A percentile compares a stretch with the other conserved stretches of the same genome.
These are phyloP conservation scores for Bacidia rubella DNA, from an alignment of 495 filamentous ascomycete species.

Conservation along the genomic window DNA sequence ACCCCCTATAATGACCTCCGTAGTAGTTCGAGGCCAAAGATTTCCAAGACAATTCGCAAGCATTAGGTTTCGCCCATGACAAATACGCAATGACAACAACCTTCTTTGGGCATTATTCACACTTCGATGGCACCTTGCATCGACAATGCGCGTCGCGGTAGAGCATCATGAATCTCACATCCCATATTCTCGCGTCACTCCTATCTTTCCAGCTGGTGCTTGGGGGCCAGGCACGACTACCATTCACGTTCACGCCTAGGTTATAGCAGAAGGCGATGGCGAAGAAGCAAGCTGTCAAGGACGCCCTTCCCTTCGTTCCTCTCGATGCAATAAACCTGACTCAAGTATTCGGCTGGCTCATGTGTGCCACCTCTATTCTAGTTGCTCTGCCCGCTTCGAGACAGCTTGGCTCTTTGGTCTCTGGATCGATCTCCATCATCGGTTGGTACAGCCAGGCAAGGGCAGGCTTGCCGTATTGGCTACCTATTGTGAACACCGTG, in stretches of 20 bases:
- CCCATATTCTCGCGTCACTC: conserved; percentile 3
- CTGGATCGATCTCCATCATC: background rate
- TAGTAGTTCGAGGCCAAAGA: no score
- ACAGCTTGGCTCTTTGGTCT: background rate
- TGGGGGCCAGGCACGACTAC: conserved; percentile 11
- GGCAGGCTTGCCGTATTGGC: conserved; percentile 6
- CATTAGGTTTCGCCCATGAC: no score
- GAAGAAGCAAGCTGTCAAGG: background rate
- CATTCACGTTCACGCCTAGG: conserved; percentile 6
- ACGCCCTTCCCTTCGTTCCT: background rate
- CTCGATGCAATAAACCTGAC: conserved; percentile 3
- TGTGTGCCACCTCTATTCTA: conserved; percentile 4
- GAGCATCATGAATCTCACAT: background rate
- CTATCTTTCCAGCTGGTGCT: conserved; percentile 10
- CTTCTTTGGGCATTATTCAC: no score
- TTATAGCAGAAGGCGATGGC: conserved; percentile 6
- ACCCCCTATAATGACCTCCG: no score
- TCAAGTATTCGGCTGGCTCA: background rate
- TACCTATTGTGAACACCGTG: conserved; percentile 5
- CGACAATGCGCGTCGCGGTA: no score
- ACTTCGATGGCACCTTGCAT: no score
- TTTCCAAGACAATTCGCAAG: no score
- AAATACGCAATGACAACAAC: no score
- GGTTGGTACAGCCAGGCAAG: conserved; percentile 7
- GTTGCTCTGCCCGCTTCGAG: conserved; percentile 2